These are phyloP conservation scores for Phylloporus rhodoxanthus DNA, from an alignment of 768 basidiomycete genomes.

Conservation along the genomic window DNA sequence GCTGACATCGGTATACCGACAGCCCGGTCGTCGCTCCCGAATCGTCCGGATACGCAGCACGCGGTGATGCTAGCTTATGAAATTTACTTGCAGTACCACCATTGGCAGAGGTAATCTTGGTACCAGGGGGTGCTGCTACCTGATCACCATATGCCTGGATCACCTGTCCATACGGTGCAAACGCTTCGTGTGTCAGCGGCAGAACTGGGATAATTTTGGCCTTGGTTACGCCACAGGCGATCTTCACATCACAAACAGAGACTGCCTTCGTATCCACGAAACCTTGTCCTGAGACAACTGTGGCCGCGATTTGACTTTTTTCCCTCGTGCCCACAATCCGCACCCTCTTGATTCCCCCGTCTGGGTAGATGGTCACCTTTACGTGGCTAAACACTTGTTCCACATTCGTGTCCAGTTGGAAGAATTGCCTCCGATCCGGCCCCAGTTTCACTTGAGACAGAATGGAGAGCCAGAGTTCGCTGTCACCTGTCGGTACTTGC, in stretches of 20 bases:
- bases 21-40: conserved; percentile 59
- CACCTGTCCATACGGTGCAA: conserved; percentile 85
- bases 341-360: conserved; percentile 94
- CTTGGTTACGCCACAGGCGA: conserved; percentile 8
- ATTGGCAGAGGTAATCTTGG: conserved; percentile 77
- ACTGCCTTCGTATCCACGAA: conserved; percentile 1
- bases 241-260: background rate
- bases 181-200: conserved; percentile 79
- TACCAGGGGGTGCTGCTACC: conserved; percentile 58
- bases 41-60: conserved; percentile 56
- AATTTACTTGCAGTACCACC: conserved; percentile 88
- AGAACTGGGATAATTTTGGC: conserved; percentile 44
- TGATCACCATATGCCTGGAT: conserved; percentile 79
- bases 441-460: conserved; percentile 76
- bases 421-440: conserved; percentile 84
- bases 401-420: conserved; percentile 68
- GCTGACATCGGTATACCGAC: conserved; percentile 80
- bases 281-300: conserved; percentile 6
- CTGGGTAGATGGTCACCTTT: conserved; percentile 84
- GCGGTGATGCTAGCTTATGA: conserved; percentile 78
- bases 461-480: conserved; percentile 61
- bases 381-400: conserved; percentile 71
- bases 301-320: conserved; percentile 8
- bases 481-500: conserved; percentile 35
- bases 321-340: conserved; percentile 66